phyloP scores from a whole-genome alignment of 1,284 basidiomycete species.

The Cryptococcus jaspeensis region DNA sequence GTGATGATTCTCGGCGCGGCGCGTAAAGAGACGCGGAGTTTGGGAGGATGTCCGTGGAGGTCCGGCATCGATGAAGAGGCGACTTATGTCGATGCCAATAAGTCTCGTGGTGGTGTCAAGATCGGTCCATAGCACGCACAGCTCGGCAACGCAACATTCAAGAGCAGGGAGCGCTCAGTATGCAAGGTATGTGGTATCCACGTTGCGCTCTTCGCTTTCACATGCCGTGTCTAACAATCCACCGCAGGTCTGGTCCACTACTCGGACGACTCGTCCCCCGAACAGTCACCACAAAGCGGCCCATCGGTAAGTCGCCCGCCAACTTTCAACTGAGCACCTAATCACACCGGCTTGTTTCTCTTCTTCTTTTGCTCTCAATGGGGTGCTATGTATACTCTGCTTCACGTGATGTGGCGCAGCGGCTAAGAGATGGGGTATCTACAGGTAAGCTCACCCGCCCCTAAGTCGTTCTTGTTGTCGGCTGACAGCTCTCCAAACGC shows the following conservation, averaged over 20 bases:
- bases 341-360: slow-evolving; percentile 32
- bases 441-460: slow-evolving; percentile 5
- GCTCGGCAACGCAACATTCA: too few relatives aligned
- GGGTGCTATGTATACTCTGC: slow-evolving; percentile 1
- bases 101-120: too few relatives aligned
- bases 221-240: not conserved
- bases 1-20: too few relatives aligned
- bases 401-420: slow-evolving; percentile 3
- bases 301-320: slow-evolving; percentile 26
- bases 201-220: too few relatives aligned
- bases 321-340: slow-evolving; percentile 8
- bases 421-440: slow-evolving; percentile 9
- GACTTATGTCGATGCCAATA: too few relatives aligned
- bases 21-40: too few relatives aligned
- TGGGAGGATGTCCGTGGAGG: too few relatives aligned
- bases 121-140: too few relatives aligned
- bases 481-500: slow-evolving; percentile 4
- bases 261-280: slow-evolving; percentile 27
- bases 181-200: too few relatives aligned
- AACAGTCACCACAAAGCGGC: slow-evolving; percentile 11
- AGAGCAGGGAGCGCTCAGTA: too few relatives aligned
- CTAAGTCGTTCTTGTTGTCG: too few relatives aligned
- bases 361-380: not conserved
- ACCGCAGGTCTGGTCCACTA: slow-evolving; percentile 27
- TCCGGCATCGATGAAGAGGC: too few relatives aligned